A percentile compares a stretch with the other conserved stretches of the same genome.
Evolutionary conservation across 768 basidiomycete species (phyloP).

Genomic region (Serendipita sp.): DNA sequence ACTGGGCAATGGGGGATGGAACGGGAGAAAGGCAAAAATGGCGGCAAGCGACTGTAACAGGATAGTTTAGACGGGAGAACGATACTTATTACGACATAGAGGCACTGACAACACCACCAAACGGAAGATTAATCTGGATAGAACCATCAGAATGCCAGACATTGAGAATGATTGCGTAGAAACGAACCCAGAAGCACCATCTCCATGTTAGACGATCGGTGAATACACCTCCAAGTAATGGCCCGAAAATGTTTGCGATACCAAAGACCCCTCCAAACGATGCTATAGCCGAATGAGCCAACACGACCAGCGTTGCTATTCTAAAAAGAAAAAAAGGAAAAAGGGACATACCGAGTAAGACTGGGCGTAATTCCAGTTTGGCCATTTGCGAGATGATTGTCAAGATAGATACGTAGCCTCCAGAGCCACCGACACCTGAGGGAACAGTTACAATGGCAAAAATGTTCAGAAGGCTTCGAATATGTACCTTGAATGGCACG

Average conservation of each 20-base stretch:
- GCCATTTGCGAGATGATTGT: conserved; percentile 10
- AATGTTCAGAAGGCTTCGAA: conserved; percentile 18
- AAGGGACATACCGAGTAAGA: not conserved
- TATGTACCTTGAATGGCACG: conserved; percentile 23
- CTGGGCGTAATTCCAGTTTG: not conserved
- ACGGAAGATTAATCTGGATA: not conserved
- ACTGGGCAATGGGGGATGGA: not conserved
- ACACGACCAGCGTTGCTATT: not conserved
- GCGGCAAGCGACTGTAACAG: not conserved
- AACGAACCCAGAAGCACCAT: conserved; percentile 17
- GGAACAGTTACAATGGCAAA: not conserved
- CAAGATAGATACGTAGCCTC: not conserved
- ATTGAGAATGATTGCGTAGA: not conserved
- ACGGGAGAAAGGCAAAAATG: not conserved
- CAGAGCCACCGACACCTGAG: not conserved
- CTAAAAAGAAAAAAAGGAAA: not conserved
- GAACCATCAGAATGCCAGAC: not conserved
- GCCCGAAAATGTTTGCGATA: conserved; percentile 22
- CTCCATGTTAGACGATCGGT: conserved; percentile 23
- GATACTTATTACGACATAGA: not conserved
- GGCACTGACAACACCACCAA: not conserved
- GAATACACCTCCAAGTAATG: conserved; percentile 23
- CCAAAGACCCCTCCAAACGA: conserved; percentile 16
- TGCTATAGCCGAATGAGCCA: conserved; percentile 3
- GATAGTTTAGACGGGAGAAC: not conserved